Evolutionary conservation across 108 stramenopile genomes (phyloP), one percentile per base, ranked within the genome.

Genomic region (Schizochytrium sp.): DNA sequence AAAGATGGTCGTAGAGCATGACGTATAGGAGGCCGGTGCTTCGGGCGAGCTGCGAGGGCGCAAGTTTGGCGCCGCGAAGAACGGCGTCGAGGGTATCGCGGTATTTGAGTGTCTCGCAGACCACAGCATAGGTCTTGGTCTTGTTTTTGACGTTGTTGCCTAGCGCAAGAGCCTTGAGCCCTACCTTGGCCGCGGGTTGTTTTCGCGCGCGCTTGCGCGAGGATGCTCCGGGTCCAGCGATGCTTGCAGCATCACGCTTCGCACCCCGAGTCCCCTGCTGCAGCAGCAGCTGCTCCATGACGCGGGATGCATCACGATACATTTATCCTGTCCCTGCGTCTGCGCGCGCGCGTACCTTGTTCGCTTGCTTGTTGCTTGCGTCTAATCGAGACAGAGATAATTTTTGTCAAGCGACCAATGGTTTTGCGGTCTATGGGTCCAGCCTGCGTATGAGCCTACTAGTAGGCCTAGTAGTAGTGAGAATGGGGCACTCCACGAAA

Each of bases 1-100:
- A 91, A 25, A 91, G 89, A 14, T 89, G 87, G 44, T 91, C 91
- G 51, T 90, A 91, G 19, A 89, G 59, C 83, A 91, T 89, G 19
- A 91, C 87, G 29, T 69, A 59, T 44, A 87, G 69, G 25, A 90
- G 87, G n/a, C 55, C 76, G 72, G 34, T 25, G 41, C 51, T 83
- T 34, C 51, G 45, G 12, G 76, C 76, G 48, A 83, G 87, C 51
- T 21, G 21, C 44, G 8, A 28, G 51, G 53, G 21, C 41, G 69
- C 63, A 44, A 72, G 53, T 4, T 29, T 12, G 5, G 87, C 58
- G 41, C 87, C 59, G 23, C 48, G 58, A 19, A 87, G 58, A 12
- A 90, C 63, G 43, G 18, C 60, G 19, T 88, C 87, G 5, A 90
- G 34, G 8, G 88, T 51, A 19, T 58, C 58, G 29, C 25, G 34